Base-by-base conservation (phyloP, 108 stramenopile genomes). In the Pelagomonas calceolata region DNA sequence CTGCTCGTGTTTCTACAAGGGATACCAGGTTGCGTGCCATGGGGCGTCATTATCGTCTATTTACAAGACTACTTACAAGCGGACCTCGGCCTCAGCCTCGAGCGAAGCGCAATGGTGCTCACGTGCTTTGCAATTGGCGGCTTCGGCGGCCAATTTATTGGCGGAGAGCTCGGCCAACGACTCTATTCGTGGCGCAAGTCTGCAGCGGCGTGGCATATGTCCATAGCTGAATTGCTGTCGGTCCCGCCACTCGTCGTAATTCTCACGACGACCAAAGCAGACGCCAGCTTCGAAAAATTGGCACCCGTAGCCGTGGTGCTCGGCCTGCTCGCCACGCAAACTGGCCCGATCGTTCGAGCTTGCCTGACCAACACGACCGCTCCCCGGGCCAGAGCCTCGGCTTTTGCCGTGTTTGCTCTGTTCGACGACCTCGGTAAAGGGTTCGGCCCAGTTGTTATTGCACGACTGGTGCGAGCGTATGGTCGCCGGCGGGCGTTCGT, bases 341-440 rank as follows among this genome's bases (percentile, higher is more conserved):
- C 91, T 0, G 91, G 89, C 12, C 88, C 91, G 0, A 85, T 90
- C 39, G 82, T 90, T 15, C 89, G 88, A 66, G 86, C 89, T 26
- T 88, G 86, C 12, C 71, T 92, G 32, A 86, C 89, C 66, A 93
- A 93, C 76, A 89, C 90, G 0, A 89, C 89, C 5, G 65, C 87
- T 43, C 92, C 92, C 0, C 77, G 83, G 17, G 69, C 82, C 39
- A 75, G 92, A 36, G 92, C 90, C 12, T 36, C 73, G 31, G 72
- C 65, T 7, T 73, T 73, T n/a, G 29, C 72, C 17, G 72, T 73
- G 26, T 65, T 66, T 60, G 88, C 92, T 7, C 82, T 86, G 1
- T 85, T 88, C 72, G 92, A 93, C 68, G 92, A 93, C 66, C 82
- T 93, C 74, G 92, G 92, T 5, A 80, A 90, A 69, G 92, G 92